phyloP scores from a whole-genome alignment of 768 basidiomycete genomes.

The Russula sp. region DNA sequence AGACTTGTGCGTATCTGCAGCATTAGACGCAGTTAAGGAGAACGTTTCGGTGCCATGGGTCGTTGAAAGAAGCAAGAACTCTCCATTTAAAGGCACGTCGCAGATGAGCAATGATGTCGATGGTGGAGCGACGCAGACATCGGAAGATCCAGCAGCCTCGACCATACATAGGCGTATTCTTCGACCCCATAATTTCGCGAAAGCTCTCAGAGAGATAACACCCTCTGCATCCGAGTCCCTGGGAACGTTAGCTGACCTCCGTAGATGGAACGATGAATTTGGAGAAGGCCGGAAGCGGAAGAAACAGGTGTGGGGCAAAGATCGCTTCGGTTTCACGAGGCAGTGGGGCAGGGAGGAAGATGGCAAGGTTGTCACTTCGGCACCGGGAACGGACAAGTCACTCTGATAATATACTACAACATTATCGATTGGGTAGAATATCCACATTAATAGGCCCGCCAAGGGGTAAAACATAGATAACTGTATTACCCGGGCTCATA shows the following conservation, averaged over 20 bases:
- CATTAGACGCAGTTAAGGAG: constrained; percentile 89
- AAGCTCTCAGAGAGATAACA: constrained; percentile 85
- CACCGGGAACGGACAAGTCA: constrained; percentile 22
- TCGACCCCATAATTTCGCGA: constrained; percentile 64
- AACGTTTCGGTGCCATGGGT: constrained; percentile 77
- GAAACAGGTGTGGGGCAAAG: constrained; percentile 82
- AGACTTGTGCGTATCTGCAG: constrained; percentile 94
- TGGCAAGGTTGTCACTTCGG: constrained; percentile 43
- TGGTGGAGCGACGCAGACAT: background rate
- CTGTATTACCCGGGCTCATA: background rate
- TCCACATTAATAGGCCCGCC: constrained; percentile 6
- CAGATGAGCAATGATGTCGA: background rate
- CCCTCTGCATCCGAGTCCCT: constrained; percentile 84
- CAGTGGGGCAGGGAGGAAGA: constrained; percentile 42
- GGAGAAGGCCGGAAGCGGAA: constrained; percentile 76
- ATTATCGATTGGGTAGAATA: constrained; percentile 21
- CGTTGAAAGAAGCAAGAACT: constrained; percentile 13
- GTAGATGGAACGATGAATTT: constrained; percentile 92
- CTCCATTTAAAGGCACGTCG: background rate
- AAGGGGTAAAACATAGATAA: constrained; percentile 4
- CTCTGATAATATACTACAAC: constrained; percentile 1
- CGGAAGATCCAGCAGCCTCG: background rate
- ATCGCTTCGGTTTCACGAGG: constrained; percentile 80
- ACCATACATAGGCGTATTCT: constrained; percentile 42
- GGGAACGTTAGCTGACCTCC: constrained; percentile 68